A percentile compares a stretch with the other conserved stretches of the same genome.
Conservation (phyloP, 1,139 yeast genomes). For the Geotrichum phurueaensis region DNA sequence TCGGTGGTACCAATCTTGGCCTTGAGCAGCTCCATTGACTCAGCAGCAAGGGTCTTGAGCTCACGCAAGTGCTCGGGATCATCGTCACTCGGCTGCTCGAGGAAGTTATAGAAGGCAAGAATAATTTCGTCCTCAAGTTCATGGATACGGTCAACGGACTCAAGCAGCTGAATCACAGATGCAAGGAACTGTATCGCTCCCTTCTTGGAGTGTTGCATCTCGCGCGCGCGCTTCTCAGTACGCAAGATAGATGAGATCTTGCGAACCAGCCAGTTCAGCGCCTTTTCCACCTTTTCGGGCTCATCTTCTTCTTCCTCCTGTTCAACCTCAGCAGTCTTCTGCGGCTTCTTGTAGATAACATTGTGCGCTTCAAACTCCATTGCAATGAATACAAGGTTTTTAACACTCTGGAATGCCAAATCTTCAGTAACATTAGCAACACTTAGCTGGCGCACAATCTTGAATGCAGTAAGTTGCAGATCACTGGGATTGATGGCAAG, state of each 20-base stretch:
- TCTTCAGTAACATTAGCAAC: conserved; percentile 69
- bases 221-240: conserved; percentile 18
- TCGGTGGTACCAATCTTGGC: conserved; percentile 66
- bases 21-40: conserved; percentile 65
- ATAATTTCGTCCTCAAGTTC: conserved; percentile 35
- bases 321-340: conserved; percentile 23
- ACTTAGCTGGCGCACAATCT: conserved; percentile 68
- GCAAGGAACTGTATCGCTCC: conserved; percentile 44
- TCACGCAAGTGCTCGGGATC: conserved; percentile 44
- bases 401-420: conserved; percentile 59
- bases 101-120: conserved; percentile 53
- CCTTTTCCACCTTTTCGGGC: conserved; percentile 31
- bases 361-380: conserved; percentile 54
- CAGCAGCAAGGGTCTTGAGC: conserved; percentile 54
- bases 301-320: conserved; percentile 21
- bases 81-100: conserved; percentile 34
- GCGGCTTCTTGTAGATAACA: conserved; percentile 22
- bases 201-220: conserved; percentile 53
- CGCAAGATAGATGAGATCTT: conserved; percentile 60
- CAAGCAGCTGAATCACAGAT: conserved; percentile 28
- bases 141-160: conserved; percentile 2
- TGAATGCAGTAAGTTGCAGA: conserved; percentile 59
- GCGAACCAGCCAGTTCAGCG: conserved; percentile 57
- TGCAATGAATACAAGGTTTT: conserved; percentile 58
- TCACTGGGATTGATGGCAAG: conserved; percentile 27